Evolutionary conservation across 2,329 filamentous ascomycete genomes (phyloP).

Genomic region (Xylaria sp.): DNA sequence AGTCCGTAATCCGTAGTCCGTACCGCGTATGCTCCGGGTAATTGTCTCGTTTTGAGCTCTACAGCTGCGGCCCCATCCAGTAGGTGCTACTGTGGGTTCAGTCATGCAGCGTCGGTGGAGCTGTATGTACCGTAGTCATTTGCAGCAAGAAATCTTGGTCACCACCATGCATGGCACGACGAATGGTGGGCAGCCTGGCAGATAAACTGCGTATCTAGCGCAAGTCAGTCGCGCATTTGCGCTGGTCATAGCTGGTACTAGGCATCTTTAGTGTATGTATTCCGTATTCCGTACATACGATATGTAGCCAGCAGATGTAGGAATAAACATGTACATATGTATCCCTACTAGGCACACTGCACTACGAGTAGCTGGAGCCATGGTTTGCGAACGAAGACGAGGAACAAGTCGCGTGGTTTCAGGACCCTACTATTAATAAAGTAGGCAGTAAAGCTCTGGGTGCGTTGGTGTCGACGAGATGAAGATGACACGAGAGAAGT

Average conservation of each 20-base stretch:
- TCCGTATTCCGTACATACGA: no score
- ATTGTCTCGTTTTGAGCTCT: constrained; percentile 9
- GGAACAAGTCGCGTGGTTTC: not conserved
- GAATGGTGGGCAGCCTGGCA: constrained; percentile 4
- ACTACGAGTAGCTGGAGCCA: not conserved
- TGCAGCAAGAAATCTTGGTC: constrained; percentile 12
- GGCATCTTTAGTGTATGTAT: no score
- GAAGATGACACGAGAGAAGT: not conserved
- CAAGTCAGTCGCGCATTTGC: no score
- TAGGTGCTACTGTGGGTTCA: constrained; percentile 11
- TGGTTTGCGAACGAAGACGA: not conserved
- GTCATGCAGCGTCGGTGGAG: constrained; percentile 17
- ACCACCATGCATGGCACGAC: constrained; percentile 17
- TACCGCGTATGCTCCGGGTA: constrained; percentile 7
- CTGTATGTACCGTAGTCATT: constrained; percentile 1
- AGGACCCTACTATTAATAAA: no score
- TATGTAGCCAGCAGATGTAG: no score
- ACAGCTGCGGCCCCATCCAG: constrained; percentile 4
- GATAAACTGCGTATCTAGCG: not conserved
- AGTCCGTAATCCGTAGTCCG: not conserved
- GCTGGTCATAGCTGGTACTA: no score
- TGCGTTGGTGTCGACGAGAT: not conserved
- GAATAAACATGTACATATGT: no score
- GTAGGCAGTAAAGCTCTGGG: no score
- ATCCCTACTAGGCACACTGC: no score